phyloP scores from a whole-genome alignment of 192 early-diverging fungal genomes.

The Polychytrium aggregatum region DNA sequence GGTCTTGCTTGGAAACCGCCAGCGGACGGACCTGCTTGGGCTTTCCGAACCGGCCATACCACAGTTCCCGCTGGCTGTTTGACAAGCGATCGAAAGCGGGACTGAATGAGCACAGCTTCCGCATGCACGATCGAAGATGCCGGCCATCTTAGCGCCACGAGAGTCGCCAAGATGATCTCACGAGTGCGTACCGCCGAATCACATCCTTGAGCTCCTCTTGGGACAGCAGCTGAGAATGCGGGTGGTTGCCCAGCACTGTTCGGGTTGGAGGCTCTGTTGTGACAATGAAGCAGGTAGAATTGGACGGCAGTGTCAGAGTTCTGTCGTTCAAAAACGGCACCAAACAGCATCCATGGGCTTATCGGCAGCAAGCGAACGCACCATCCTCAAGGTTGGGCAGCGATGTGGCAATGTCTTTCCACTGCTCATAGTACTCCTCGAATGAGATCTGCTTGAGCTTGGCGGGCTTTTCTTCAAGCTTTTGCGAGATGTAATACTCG shows the following conservation, averaged over 20 bases:
- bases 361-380: background rate
- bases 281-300: background rate
- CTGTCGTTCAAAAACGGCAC: background rate
- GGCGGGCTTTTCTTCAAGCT: no score
- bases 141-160: no score
- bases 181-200: constrained; percentile 22
- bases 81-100: background rate
- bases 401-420: constrained; percentile 33
- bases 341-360: background rate
- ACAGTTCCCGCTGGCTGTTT: constrained; percentile 17
- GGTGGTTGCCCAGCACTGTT: background rate
- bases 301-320: no score
- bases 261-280: background rate
- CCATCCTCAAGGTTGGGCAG: constrained; percentile 8
- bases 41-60: constrained; percentile 22
- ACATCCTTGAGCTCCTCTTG: constrained; percentile 20
- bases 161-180: no score
- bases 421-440: constrained; percentile 34
- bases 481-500: no score
- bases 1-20: background rate
- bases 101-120: background rate
- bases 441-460: constrained; percentile 26
- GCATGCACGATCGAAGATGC: background rate
- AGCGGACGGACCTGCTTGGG: background rate
- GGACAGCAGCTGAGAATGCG: constrained; percentile 2